phyloP scores from a whole-genome alignment of 768 basidiomycete species.

The Lentinula aciculospora region DNA sequence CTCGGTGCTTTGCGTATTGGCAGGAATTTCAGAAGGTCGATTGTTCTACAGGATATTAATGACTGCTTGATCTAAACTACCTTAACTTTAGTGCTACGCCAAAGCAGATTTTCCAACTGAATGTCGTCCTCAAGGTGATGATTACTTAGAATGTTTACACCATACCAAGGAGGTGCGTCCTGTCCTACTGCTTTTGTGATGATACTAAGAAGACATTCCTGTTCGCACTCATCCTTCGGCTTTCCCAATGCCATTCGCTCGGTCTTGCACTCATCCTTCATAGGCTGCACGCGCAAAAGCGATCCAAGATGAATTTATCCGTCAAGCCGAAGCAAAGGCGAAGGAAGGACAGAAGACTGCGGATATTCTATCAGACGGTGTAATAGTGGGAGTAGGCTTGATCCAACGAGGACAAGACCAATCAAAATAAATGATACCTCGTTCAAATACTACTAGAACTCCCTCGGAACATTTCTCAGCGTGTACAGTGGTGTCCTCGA shows the following conservation, averaged over 20 bases:
- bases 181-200: slow-evolving; percentile 24
- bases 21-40: slow-evolving; percentile 77
- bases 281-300: slow-evolving; percentile 53
- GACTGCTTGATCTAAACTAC: not conserved
- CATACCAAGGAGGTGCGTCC: slow-evolving; percentile 76
- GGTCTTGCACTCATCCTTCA: slow-evolving; percentile 22
- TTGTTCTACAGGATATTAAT: not conserved
- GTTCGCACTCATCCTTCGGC: not conserved
- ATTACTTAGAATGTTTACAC: slow-evolving; percentile 92
- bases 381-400: slow-evolving; percentile 70
- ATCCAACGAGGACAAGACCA: slow-evolving; percentile 44
- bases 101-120: slow-evolving; percentile 67
- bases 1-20: slow-evolving; percentile 89
- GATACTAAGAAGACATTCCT: not conserved
- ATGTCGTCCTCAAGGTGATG: slow-evolving; percentile 69
- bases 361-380: slow-evolving; percentile 67
- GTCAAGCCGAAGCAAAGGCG: slow-evolving; percentile 57
- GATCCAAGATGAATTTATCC: slow-evolving; percentile 67
- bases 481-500: no score
- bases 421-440: slow-evolving; percentile 3
- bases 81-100: slow-evolving; percentile 68
- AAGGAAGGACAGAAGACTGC: slow-evolving; percentile 69
- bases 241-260: no score
- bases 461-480: no score
- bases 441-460: not conserved